phyloP scores from a whole-genome alignment of 2,329 filamentous ascomycete species.

The Colletotrichum gloeosporioides region DNA sequence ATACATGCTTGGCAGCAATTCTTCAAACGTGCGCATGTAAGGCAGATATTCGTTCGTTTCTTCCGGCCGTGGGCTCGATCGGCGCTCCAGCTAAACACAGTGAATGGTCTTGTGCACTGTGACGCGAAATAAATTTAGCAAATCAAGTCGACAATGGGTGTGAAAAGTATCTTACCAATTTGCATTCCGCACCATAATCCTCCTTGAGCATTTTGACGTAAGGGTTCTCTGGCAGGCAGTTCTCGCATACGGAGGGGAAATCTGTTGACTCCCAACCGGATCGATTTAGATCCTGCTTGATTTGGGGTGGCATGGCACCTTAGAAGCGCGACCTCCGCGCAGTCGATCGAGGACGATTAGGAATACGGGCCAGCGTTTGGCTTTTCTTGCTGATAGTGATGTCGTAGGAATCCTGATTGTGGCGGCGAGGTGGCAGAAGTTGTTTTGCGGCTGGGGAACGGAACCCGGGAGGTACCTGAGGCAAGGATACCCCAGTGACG shows the following conservation, averaged over 20 bases:
- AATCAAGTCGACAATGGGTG: background rate
- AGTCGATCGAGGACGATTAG: background rate
- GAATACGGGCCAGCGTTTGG: background rate
- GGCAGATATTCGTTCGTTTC: constrained; percentile 92
- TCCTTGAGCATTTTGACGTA: constrained; percentile 99
- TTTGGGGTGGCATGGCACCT: constrained; percentile 78
- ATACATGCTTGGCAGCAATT: constrained; percentile 99
- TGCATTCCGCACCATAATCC: constrained; percentile 88
- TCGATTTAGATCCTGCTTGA: constrained; percentile 94
- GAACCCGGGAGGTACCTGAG: background rate
- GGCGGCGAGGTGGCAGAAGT: background rate
- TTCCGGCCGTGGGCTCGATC: constrained; percentile 87
- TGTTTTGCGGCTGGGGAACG: background rate
- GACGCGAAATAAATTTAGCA: constrained; percentile 22
- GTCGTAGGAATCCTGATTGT: background rate
- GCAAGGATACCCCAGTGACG: background rate
- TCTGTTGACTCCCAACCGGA: constrained; percentile 96
- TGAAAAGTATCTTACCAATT: constrained; percentile 51
- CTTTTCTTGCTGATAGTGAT: background rate
- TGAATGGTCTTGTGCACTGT: constrained; percentile 90
- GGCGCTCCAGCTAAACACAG: constrained; percentile 92
- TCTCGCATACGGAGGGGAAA: constrained; percentile 89
- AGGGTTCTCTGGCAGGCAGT: constrained; percentile 92
- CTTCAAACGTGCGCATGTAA: constrained; percentile 95
- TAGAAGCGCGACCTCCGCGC: constrained; percentile 22